Conservation (phyloP, 78 protist species). For the Diacronema lutheri region DNA sequence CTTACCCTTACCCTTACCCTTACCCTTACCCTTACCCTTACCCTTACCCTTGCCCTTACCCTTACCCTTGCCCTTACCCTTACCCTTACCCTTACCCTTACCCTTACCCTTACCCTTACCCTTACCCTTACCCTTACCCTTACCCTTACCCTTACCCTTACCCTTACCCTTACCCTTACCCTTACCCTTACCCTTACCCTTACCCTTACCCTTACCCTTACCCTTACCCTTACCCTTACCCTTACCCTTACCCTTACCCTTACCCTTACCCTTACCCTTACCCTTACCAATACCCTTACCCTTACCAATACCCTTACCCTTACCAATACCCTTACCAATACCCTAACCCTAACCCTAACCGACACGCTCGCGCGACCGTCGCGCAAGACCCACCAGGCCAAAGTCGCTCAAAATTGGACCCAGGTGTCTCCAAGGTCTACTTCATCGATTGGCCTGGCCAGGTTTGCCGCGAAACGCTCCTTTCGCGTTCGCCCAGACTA, state of each 20-base stretch:
- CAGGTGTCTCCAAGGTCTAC: too few species aligned
- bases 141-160: constrained; percentile 19
- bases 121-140: constrained; percentile 23
- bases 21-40: constrained; percentile 22
- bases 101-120: constrained; percentile 23
- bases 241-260: constrained; percentile 18
- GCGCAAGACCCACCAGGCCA: too few species aligned
- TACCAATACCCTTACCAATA: not conserved
- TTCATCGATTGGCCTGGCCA: too few species aligned
- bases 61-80: too few species aligned
- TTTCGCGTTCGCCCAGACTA: too few species aligned
- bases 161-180: constrained; percentile 21
- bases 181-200: constrained; percentile 23
- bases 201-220: constrained; percentile 15
- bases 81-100: constrained; percentile 18
- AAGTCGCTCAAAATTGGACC: too few species aligned
- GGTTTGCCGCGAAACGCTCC: too few species aligned
- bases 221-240: constrained; percentile 21
- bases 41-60: too few species aligned
- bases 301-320: constrained; percentile 12
- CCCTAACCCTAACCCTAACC: constrained; percentile 28
- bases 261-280: constrained; percentile 15
- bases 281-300: constrained; percentile 9
- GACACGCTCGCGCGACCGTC: too few species aligned
- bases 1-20: constrained; percentile 18